Evolutionary conservation across 352 stramenopile genomes (phyloP).

Genomic region (Phytophthora pini): DNA sequence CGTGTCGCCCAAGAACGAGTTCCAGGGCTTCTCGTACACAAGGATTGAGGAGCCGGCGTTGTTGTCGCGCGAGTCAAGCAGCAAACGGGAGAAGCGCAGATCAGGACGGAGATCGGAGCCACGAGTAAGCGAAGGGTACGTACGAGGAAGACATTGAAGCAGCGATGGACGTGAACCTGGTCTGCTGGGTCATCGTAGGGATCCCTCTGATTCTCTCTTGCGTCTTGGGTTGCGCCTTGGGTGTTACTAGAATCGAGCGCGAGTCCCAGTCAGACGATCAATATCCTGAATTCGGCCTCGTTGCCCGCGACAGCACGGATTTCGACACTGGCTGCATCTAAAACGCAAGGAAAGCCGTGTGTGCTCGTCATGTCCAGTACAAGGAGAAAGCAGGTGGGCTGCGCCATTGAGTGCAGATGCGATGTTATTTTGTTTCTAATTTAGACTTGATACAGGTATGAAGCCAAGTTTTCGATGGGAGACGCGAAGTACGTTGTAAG

Average conservation of each 20-base stretch:
- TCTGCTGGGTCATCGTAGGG: constrained; percentile 27
- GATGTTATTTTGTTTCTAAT: constrained; percentile 43
- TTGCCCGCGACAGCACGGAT: constrained; percentile 44
- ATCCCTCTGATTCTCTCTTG: constrained; percentile 39
- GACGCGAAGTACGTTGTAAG: constrained; percentile 43
- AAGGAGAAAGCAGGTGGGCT: constrained; percentile 38
- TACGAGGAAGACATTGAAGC: constrained; percentile 44
- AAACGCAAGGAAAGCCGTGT: constrained; percentile 15
- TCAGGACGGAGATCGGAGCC: constrained; percentile 39
- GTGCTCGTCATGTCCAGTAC: constrained; percentile 32
- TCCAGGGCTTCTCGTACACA: constrained; percentile 87
- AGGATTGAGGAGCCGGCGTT: constrained; percentile 33
- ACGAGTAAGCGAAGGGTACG: constrained; percentile 46
- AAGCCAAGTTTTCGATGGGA: constrained; percentile 30
- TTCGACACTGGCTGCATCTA: constrained; percentile 52
- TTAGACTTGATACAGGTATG: constrained; percentile 38
- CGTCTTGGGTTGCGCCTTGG: constrained; percentile 34
- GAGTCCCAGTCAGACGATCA: constrained; percentile 29
- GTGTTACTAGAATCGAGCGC: constrained; percentile 39
- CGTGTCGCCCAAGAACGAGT: constrained; percentile 86
- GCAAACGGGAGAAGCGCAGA: constrained; percentile 41
- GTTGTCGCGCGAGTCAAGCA: constrained; percentile 31
- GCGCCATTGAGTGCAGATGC: constrained; percentile 11
- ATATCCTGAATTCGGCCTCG: constrained; percentile 35
- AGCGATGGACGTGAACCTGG: constrained; percentile 20